These are phyloP conservation scores for Fusarium marasasianum DNA, from an alignment of 2,329 filamentous ascomycete genomes.

Conservation along the genomic window DNA sequence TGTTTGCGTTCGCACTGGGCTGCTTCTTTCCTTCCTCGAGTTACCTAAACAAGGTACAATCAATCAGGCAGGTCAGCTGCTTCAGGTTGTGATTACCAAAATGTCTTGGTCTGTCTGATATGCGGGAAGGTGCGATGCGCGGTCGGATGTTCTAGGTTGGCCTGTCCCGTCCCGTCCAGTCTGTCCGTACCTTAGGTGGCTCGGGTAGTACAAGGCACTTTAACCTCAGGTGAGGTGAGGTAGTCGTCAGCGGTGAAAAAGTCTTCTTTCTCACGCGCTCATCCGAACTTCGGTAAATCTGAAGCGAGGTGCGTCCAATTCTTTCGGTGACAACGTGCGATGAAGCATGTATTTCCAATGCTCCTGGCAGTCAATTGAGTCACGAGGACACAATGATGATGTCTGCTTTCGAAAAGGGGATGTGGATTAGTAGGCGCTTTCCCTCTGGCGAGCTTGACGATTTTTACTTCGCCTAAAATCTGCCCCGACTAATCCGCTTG, in stretches of 20 bases:
- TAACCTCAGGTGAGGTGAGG: neutral
- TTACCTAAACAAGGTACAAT: neutral
- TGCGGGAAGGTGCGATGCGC: conserved; percentile 23
- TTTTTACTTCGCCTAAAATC: neutral
- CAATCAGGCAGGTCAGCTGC: neutral
- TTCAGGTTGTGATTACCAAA: neutral
- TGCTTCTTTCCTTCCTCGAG: conserved; percentile 22
- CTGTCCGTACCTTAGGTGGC: neutral
- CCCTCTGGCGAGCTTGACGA: neutral
- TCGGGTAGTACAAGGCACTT: conserved; percentile 3
- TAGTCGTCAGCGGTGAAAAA: conserved; percentile 20
- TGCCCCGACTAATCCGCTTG: neutral
- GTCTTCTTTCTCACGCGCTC: conserved; percentile 4
- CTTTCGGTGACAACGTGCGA: neutral
- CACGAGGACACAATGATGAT: neutral
- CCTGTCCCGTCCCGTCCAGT: neutral
- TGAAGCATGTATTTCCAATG: neutral
- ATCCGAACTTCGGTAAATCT: neutral
- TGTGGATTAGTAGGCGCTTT: conserved; percentile 4
- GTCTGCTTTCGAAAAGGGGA: neutral
- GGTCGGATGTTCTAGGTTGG: conserved; percentile 1
- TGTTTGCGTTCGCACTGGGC: conserved; percentile 7
- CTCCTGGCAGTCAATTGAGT: conserved; percentile 7
- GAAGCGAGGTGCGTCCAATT: neutral
- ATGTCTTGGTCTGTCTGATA: conserved; percentile 9